Evolutionary conservation across 352 stramenopile genomes (phyloP).

Genomic region (Phytophthora macrochlamydospora): DNA sequence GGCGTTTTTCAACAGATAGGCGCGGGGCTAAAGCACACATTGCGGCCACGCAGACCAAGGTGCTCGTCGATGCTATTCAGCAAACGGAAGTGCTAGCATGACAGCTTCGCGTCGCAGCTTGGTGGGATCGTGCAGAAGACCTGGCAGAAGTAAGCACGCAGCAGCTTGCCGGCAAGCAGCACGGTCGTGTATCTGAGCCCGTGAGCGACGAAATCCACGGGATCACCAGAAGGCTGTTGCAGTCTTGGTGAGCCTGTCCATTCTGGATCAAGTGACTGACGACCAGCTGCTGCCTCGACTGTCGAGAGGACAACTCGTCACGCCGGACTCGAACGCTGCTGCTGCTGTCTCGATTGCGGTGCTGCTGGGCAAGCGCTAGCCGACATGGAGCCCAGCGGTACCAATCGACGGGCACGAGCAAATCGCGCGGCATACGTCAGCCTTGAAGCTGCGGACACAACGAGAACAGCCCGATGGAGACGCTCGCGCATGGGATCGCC

Average conservation of each 20-base stretch:
- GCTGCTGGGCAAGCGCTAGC: too few relatives aligned
- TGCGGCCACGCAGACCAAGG: too few relatives aligned
- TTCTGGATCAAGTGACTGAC: neutral
- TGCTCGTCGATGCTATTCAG: too few relatives aligned
- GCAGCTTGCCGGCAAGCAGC: neutral
- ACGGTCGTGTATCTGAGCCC: neutral
- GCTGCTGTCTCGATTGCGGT: too few relatives aligned
- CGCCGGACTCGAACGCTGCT: neutral
- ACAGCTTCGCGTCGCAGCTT: neutral
- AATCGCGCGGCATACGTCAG: slow-evolving; percentile 14
- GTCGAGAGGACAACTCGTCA: too few relatives aligned
- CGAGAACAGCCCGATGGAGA: slow-evolving; percentile 48
- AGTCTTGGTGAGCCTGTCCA: neutral
- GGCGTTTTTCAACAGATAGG: too few relatives aligned
- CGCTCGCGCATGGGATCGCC: slow-evolving; percentile 66
- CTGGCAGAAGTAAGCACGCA: neutral
- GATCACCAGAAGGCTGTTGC: neutral
- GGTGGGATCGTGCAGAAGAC: neutral
- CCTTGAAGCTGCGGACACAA: slow-evolving; percentile 15
- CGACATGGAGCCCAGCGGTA: too few relatives aligned
- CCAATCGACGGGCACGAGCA: too few relatives aligned
- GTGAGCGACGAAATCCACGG: neutral
- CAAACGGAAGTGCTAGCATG: neutral
- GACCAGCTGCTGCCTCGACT: neutral
- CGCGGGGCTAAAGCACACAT: too few relatives aligned